Evolutionary conservation across 169 alveolate species (phyloP).

Genomic region (Cryptosporidium muris): DNA sequence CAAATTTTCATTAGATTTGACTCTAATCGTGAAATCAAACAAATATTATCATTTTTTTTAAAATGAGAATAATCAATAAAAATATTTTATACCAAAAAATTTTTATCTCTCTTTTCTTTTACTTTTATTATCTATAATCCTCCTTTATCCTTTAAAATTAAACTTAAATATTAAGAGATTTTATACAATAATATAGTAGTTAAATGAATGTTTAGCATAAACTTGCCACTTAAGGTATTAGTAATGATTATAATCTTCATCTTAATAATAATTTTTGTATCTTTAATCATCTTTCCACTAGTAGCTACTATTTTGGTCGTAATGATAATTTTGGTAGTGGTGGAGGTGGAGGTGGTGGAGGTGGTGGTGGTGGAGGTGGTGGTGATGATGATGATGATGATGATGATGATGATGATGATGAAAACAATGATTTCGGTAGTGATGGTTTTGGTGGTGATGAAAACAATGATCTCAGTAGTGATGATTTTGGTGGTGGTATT

Average conservation of each 20-base stretch:
- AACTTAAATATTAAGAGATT: no score
- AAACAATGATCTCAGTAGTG: not conserved
- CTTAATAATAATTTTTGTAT: not conserved
- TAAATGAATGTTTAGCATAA: no score
- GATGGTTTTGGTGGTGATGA: not conserved
- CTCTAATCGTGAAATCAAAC: no score
- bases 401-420: not conserved
- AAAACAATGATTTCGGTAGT: not conserved
- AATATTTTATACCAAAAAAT: no score
- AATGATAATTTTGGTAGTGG: not conserved
- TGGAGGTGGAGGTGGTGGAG: not conserved
- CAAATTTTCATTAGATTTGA: no score
- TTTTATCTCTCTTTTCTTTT: no score
- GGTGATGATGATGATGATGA: not conserved
- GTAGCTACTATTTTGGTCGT: not conserved
- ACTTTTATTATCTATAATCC: no score
- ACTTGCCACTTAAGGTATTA: no score
- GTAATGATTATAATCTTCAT: not conserved
- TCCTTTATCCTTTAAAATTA: no score
- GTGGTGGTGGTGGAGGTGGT: conserved; percentile 6
- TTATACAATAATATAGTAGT: no score
- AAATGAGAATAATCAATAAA: no score
- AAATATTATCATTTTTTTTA: no score
- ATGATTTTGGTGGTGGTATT: not conserved
- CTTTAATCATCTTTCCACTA: not conserved